Evolutionary conservation across 2,329 filamentous ascomycete species (phyloP).

Genomic region (Aspergillus sp.): DNA sequence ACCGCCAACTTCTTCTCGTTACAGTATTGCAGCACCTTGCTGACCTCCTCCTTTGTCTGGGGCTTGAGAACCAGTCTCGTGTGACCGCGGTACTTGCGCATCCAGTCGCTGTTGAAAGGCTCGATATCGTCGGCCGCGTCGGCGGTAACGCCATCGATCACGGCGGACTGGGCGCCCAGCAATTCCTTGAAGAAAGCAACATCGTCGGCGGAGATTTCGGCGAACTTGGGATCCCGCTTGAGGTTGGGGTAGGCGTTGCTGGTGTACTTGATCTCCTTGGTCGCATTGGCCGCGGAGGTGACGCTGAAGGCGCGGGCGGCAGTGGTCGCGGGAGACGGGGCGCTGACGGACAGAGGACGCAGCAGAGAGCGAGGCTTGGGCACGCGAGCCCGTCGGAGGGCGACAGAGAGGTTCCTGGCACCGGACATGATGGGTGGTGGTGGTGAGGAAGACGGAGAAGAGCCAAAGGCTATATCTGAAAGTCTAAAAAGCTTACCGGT

Average conservation of each 20-base stretch:
- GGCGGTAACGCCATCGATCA: conserved; percentile 79
- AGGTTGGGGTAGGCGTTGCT: conserved; percentile 78
- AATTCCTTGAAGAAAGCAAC: conserved; percentile 79
- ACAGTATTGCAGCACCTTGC: conserved; percentile 89
- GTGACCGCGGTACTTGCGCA: conserved; percentile 96
- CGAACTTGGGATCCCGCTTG: conserved; percentile 75
- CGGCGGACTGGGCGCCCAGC: conserved; percentile 75
- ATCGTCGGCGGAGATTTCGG: conserved; percentile 70
- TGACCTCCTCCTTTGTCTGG: conserved; percentile 80
- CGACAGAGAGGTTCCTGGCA: conserved; percentile 33
- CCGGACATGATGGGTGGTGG: conserved; percentile 31
- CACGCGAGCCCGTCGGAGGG: conserved; percentile 36
- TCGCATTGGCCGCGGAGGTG: conserved; percentile 29
- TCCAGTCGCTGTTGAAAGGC: conserved; percentile 96
- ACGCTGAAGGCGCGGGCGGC: conserved; percentile 34
- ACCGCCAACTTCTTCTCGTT: conserved; percentile 90
- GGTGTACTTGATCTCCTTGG: conserved; percentile 68
- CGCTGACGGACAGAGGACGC: conserved; percentile 24
- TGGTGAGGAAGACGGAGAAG: neutral
- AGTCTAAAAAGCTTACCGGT: conserved; percentile 17
- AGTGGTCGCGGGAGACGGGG: conserved; percentile 18
- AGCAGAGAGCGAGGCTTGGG: conserved; percentile 30
- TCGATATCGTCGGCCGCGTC: conserved; percentile 80
- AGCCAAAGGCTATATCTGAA: neutral
- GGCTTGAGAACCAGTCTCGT: conserved; percentile 85